These are phyloP conservation scores for Myotisia sp. DNA, from an alignment of 2,329 filamentous ascomycete species.

Conservation along the genomic window DNA sequence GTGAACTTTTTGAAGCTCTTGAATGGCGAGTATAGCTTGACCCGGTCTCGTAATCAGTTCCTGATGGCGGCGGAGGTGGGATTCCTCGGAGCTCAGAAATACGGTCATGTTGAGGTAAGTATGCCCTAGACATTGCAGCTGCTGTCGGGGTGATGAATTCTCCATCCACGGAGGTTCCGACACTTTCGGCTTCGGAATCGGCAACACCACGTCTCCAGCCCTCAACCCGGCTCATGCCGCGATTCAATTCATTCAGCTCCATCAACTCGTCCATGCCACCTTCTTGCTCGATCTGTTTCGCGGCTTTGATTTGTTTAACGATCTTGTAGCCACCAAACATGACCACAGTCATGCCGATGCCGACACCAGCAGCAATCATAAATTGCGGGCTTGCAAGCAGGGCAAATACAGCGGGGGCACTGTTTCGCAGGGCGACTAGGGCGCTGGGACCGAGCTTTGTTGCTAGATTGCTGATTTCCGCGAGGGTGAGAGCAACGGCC, in stretches of 20 bases:
- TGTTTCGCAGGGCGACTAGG: constrained; percentile 58
- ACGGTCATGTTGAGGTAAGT: constrained; percentile 20
- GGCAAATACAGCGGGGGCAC: constrained; percentile 72
- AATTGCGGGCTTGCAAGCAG: constrained; percentile 85
- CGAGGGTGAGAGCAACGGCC: constrained; percentile 80
- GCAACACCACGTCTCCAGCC: constrained; percentile 50
- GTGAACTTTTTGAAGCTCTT: constrained; percentile 5
- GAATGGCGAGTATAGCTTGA: constrained; percentile 9
- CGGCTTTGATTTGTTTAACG: constrained; percentile 61
- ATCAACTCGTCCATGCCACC: constrained; percentile 28
- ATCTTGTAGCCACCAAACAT: constrained; percentile 97
- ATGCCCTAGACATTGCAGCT: constrained; percentile 32
- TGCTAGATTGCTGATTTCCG: constrained; percentile 72
- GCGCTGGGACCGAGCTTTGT: constrained; percentile 75
- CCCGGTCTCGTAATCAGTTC: constrained; percentile 3
- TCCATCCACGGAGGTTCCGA: constrained; percentile 49
- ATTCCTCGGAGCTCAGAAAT: constrained; percentile 15
- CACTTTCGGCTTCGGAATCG: constrained; percentile 39
- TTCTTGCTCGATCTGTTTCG: constrained; percentile 12
- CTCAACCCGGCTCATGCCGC: constrained; percentile 42
- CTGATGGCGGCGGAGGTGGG: not conserved
- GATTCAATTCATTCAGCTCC: constrained; percentile 42
- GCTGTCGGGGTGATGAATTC: constrained; percentile 51
- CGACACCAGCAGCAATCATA: constrained; percentile 77
- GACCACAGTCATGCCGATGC: constrained; percentile 84